A percentile compares a stretch with the other conserved stretches of the same genome.
phyloP scores from a whole-genome alignment of 106 monocot genomes.

The Apostasia shenzhenica region DNA sequence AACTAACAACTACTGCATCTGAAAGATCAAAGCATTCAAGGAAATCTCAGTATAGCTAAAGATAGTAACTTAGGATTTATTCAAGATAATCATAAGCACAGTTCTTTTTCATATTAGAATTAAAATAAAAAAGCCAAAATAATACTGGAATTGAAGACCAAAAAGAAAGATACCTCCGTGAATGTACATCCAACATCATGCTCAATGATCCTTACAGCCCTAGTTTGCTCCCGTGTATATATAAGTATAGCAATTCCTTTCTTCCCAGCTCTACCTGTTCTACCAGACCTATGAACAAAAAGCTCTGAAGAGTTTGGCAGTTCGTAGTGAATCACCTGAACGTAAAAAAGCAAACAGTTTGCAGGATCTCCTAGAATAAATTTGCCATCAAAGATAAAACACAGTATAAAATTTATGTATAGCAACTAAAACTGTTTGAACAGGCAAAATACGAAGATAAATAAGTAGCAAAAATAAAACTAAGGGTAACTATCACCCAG shows the following conservation, averaged over 20 bases:
- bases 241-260: conserved; percentile 87
- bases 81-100: neutral
- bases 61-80: neutral
- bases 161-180: conserved; percentile 44
- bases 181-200: conserved; percentile 77
- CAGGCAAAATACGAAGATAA: neutral
- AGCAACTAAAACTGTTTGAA: neutral
- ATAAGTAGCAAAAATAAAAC: too few relatives aligned
- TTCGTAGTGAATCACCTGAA: conserved; percentile 90
- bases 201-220: conserved; percentile 70
- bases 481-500: too few relatives aligned
- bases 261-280: conserved; percentile 95
- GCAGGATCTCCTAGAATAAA: too few relatives aligned
- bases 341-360: neutral
- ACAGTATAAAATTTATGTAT: neutral
- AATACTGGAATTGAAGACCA: neutral
- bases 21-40: neutral
- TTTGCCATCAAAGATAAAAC: neutral
- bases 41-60: neutral
- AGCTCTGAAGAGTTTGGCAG: conserved; percentile 78
- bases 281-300: conserved; percentile 91
- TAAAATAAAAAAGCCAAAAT: neutral
- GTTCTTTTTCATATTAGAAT: neutral
- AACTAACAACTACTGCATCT: neutral
- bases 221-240: conserved; percentile 51